phyloP scores from a whole-genome alignment of 1,284 basidiomycete species.

The Cryptococcus floricola region DNA sequence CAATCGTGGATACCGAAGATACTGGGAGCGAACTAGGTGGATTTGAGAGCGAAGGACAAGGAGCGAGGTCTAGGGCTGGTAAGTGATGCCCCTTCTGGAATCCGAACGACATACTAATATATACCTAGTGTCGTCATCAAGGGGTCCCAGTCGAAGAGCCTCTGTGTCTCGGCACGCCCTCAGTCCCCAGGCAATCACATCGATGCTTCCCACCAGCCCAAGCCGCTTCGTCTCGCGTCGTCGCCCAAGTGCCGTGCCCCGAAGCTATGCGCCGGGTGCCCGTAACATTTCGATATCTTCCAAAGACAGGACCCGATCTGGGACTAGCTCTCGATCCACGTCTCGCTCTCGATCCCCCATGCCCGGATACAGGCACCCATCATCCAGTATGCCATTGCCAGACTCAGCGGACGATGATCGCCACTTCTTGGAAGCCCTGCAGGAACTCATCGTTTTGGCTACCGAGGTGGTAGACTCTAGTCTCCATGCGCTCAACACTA shows the following conservation, averaged over 20 bases:
- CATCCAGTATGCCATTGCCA: constrained; percentile 52
- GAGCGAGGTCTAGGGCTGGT: constrained; percentile 20
- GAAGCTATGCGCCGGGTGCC: constrained; percentile 50
- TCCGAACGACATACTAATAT: not conserved
- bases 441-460: constrained; percentile 90
- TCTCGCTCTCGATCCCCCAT: constrained; percentile 93
- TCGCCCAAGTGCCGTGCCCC: constrained; percentile 37
- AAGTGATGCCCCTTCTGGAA: constrained; percentile 1
- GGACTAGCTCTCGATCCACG: constrained; percentile 86
- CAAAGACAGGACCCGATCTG: constrained; percentile 58
- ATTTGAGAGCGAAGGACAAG: constrained; percentile 14
- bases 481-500: constrained; percentile 69
- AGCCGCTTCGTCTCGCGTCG: constrained; percentile 24
- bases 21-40: constrained; percentile 35
- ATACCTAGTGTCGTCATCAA: constrained; percentile 19
- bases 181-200: constrained; percentile 31
- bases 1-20: constrained; percentile 34
- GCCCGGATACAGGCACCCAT: constrained; percentile 60
- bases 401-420: constrained; percentile 26
- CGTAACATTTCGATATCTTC: constrained; percentile 70
- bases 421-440: constrained; percentile 74
- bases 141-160: constrained; percentile 35
- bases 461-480: constrained; percentile 91
- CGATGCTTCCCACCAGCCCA: constrained; percentile 34
- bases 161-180: constrained; percentile 34